Percentiles rank a stretch among this genome's conserved stretches.
Conservation (phyloP, 441 rosid species). For the Syzygium malaccense region DNA sequence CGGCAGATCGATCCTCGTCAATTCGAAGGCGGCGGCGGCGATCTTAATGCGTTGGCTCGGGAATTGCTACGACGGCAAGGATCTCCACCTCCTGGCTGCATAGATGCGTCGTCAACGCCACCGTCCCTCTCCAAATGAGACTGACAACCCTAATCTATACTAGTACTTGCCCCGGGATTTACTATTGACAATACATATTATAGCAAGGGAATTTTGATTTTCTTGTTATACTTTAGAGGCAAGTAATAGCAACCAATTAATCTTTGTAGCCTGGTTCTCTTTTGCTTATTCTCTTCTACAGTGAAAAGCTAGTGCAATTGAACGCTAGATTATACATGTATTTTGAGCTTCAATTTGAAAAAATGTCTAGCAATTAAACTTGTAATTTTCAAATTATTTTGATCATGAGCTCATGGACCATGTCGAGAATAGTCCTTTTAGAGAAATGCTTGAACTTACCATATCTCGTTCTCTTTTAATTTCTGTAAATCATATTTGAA, state of each 20-base stretch:
- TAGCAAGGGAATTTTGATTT: neutral
- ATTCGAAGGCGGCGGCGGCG: constrained; percentile 27
- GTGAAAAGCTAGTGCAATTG: neutral
- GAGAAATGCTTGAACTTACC: neutral
- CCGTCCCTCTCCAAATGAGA: neutral
- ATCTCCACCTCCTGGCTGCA: constrained; percentile 12
- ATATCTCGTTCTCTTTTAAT: neutral
- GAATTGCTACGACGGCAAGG: constrained; percentile 54
- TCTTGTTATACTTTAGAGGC: neutral
- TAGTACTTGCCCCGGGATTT: neutral
- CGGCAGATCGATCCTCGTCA: constrained; percentile 42
- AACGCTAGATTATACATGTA: neutral
- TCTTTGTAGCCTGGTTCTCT: neutral
- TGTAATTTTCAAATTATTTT: neutral
- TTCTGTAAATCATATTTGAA: neutral
- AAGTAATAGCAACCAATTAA: neutral
- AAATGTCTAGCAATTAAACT: neutral
- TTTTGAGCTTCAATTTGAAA: neutral
- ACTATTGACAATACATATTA: neutral
- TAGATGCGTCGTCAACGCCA: neutral
- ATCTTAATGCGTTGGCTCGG: constrained; percentile 59
- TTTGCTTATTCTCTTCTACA: neutral
- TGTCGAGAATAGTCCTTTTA: neutral
- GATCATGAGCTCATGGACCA: neutral
- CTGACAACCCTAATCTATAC: neutral